These are phyloP conservation scores for Parasarocladium wereldwijsianum DNA, from an alignment of 2,329 filamentous ascomycete species.

Conservation along the genomic window DNA sequence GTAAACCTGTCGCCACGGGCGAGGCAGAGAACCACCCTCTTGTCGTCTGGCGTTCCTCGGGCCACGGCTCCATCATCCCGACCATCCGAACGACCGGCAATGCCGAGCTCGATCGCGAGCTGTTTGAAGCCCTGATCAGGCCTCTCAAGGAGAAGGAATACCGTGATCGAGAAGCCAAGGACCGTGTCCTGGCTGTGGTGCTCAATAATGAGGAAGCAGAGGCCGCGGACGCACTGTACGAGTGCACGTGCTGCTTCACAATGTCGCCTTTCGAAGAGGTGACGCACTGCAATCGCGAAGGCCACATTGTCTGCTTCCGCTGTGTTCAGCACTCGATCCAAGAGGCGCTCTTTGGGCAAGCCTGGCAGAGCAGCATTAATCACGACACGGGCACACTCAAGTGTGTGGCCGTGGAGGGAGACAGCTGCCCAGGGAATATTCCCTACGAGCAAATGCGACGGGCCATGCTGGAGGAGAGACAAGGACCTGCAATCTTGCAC, in stretches of 20 bases:
- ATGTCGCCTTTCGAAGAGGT: slow-evolving; percentile 60
- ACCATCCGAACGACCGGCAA: slow-evolving; percentile 52
- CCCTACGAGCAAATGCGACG: slow-evolving; percentile 53
- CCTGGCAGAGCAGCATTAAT: slow-evolving; percentile 72
- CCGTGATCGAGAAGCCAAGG: slow-evolving; percentile 30
- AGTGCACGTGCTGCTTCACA: slow-evolving; percentile 69
- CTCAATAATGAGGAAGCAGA: slow-evolving; percentile 47
- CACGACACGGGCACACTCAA: slow-evolving; percentile 56
- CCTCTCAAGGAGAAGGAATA: slow-evolving; percentile 33
- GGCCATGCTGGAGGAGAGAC: slow-evolving; percentile 55
- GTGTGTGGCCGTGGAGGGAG: slow-evolving; percentile 63
- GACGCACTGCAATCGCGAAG: slow-evolving; percentile 51
- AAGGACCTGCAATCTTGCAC: slow-evolving; percentile 55
- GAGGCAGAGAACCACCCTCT: slow-evolving; percentile 47
- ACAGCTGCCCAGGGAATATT: slow-evolving; percentile 62
- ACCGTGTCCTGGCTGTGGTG: slow-evolving; percentile 35
- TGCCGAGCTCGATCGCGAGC: slow-evolving; percentile 46
- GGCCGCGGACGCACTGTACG: slow-evolving; percentile 38
- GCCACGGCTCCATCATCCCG: slow-evolving; percentile 41
- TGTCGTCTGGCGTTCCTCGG: slow-evolving; percentile 44
- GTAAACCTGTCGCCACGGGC: slow-evolving; percentile 38
- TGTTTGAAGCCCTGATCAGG: slow-evolving; percentile 40
- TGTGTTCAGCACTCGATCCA: slow-evolving; percentile 72
- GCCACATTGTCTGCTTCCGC: slow-evolving; percentile 64
- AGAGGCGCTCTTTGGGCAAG: slow-evolving; percentile 86